Percentiles rank a stretch among this genome's conserved stretches.
phyloP scores from a whole-genome alignment of 2,329 filamentous ascomycete species.

The Orbilia brochopaga region DNA sequence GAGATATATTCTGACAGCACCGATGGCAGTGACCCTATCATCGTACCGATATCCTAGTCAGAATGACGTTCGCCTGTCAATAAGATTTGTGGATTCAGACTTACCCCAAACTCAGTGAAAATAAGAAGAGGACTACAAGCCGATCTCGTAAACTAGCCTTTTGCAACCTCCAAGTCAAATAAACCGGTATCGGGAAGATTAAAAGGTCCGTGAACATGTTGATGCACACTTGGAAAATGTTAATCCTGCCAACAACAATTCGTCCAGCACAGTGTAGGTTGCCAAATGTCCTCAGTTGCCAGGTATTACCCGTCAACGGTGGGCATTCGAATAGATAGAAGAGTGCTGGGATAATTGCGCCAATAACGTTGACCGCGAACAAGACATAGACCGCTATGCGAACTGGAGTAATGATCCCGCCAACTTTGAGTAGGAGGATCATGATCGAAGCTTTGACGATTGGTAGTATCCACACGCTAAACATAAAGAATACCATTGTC shows the following conservation, averaged over 20 bases:
- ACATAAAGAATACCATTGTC: conserved; percentile 48
- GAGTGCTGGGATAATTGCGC: conserved; percentile 33
- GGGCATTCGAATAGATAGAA: conserved; percentile 49
- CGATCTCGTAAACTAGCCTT: conserved; percentile 46
- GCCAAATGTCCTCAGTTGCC: conserved; percentile 42
- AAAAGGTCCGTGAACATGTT: conserved; percentile 49
- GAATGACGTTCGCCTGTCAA: neutral
- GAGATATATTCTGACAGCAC: conserved; percentile 49
- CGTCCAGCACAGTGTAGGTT: conserved; percentile 38
- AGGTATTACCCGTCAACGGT: conserved; percentile 43
- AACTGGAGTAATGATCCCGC: conserved; percentile 45
- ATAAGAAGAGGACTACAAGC: conserved; percentile 32
- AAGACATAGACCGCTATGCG: conserved; percentile 32
- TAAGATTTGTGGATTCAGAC: neutral
- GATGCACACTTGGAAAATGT: conserved; percentile 51
- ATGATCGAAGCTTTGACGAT: conserved; percentile 48
- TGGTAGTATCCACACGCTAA: conserved; percentile 46
- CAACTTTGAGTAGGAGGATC: conserved; percentile 43
- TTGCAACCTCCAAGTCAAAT: conserved; percentile 46
- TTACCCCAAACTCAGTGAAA: conserved; percentile 48
- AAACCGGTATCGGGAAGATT: conserved; percentile 45
- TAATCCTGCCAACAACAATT: conserved; percentile 41
- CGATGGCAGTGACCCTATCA: conserved; percentile 43
- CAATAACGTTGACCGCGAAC: conserved; percentile 38
- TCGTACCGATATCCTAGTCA: conserved; percentile 1